Evolutionary conservation across 2,329 filamentous ascomycete genomes (phyloP).

Genomic region (Alternaria sp.): DNA sequence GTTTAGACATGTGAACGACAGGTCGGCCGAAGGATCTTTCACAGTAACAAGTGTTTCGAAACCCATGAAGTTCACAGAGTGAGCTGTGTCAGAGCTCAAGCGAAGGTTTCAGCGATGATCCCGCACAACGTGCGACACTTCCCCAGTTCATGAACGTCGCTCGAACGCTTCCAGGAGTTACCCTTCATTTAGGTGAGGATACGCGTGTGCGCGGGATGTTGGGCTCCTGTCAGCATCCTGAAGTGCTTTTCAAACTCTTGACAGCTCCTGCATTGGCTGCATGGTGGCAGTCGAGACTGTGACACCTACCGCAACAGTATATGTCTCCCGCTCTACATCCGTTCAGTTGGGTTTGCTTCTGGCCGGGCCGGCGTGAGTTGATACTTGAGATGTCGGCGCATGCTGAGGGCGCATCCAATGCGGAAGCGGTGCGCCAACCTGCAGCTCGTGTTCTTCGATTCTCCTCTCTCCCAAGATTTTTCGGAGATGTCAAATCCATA

Average conservation of each 20-base stretch:
- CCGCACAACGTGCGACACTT: conserved; percentile 14
- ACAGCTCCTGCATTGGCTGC: conserved; percentile 16
- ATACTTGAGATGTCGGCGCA: neutral
- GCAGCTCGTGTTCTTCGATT: neutral
- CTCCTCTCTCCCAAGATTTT: neutral
- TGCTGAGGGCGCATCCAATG: neutral
- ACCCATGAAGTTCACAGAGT: conserved; percentile 15
- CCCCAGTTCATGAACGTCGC: conserved; percentile 4
- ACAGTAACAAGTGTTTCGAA: conserved; percentile 20
- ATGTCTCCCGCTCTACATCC: conserved; percentile 1
- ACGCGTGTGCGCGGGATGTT: conserved; percentile 3
- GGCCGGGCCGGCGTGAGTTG: neutral
- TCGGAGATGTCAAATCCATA: neutral
- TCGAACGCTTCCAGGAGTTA: conserved; percentile 18
- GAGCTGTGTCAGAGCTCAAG: conserved; percentile 23
- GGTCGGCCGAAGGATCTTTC: conserved; percentile 1
- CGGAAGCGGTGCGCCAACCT: neutral
- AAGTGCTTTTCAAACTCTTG: conserved; percentile 23
- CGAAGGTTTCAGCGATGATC: conserved; percentile 23
- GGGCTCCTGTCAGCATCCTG: conserved; percentile 21
- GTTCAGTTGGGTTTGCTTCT: conserved; percentile 5
- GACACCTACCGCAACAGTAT: conserved; percentile 16
- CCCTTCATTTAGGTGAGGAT: conserved; percentile 5
- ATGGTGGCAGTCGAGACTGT: conserved; percentile 21
- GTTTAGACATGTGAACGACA: conserved; percentile 11